Evolutionary conservation across 23 red algal genomes (phyloP), one percentile per base, ranked within the genome.

Genomic region (Gracilaria gracilis): DNA sequence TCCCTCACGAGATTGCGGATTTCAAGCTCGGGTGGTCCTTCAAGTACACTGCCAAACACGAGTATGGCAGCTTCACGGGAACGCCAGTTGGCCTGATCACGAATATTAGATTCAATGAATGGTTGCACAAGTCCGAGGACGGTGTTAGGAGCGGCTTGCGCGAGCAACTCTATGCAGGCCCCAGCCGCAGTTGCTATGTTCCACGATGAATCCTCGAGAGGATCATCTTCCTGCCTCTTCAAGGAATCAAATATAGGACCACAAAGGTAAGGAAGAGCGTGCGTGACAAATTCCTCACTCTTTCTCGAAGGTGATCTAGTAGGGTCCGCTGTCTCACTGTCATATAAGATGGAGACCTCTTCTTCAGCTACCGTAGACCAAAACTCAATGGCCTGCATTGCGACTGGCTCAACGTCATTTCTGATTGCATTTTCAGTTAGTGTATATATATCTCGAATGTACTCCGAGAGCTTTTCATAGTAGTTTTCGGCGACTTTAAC

Each of bases 361-460:
- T 96, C 97, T 53, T 99, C 97, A 50, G 97, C 93, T 54, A 99
- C 92, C 16, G 97, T 95, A 36, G 82, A 83, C 97, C 97, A 99
- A 55, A 99, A 96, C 80, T 99, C 97, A 80, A 99, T 99, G 35
- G 89, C 97, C 73, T 99, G 97, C 81, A 99, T 71, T 62, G 97
- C 97, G 4, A 96, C 90, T 16, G 85, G 81, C 47, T 99, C 97
- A 27, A 70, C 57, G 46, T 99, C 97, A 66, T 91, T 88, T 50
- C 87, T 62, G 76, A 99, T 99, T 33, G 94, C 97, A 44, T 95
- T 89, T 61, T 91, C 79, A 36, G 94, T 91, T 23, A 99, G 80
- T 80, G 93, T 73, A 61, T 93, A 96, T 19, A 96, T 77, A 51
- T 88, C 82, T n/a, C 87, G 66, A 53, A 99, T 99, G 55, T 77